A percentile compares a stretch with the other conserved stretches of the same genome.
phyloP scores from a whole-genome alignment of 1,284 basidiomycete genomes.

The Puccinia triticina region DNA sequence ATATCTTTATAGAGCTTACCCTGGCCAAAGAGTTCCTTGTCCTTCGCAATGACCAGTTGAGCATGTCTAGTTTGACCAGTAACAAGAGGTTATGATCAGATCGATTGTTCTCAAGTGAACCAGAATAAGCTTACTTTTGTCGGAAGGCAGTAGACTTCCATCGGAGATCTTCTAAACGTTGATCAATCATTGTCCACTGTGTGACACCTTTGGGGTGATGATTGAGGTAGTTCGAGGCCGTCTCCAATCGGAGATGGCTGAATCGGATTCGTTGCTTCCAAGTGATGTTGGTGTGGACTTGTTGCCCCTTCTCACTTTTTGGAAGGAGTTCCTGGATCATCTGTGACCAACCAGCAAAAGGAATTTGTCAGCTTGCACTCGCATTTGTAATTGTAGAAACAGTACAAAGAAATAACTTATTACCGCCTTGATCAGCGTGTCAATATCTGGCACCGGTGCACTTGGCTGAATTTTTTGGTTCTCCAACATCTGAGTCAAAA shows the following conservation, averaged over 20 bases:
- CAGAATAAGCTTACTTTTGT: background rate
- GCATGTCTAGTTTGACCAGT: background rate
- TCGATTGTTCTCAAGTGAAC: background rate
- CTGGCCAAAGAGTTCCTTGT: background rate
- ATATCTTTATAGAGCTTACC: background rate
- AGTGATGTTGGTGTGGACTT: background rate
- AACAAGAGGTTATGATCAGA: background rate
- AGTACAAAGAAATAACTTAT: too few species aligned
- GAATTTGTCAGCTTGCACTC: background rate
- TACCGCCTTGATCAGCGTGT: background rate
- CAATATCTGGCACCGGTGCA: background rate
- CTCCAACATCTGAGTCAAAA: background rate
- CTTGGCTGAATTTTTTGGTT: background rate
- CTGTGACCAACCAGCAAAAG: background rate
- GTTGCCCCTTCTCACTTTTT: background rate
- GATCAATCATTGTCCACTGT: background rate
- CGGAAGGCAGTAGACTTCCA: too few species aligned
- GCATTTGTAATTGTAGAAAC: background rate
- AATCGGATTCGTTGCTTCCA: background rate
- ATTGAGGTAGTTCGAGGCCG: background rate
- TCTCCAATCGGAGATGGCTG: conserved; percentile 13
- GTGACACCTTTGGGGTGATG: background rate
- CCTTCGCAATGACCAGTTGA: too few species aligned
- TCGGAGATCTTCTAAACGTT: too few species aligned
- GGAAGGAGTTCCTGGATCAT: background rate